phyloP scores from a whole-genome alignment of 441 rosid genomes.

The Biscutella laevigata region DNA sequence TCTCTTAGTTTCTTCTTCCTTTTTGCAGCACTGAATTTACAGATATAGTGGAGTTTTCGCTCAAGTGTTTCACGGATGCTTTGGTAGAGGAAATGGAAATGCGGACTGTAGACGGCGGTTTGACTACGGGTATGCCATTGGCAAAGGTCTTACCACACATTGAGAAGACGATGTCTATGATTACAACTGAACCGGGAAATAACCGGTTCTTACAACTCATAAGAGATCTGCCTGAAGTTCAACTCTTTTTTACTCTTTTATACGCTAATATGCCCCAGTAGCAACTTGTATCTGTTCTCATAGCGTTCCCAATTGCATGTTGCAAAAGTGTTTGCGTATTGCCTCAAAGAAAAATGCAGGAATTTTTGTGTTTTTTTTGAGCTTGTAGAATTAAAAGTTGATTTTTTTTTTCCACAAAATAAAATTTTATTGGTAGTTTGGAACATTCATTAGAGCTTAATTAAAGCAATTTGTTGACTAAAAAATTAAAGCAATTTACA shows the following conservation, averaged over 20 bases:
- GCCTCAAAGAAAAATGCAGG: not conserved
- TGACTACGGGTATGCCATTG: constrained; percentile 48
- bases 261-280: constrained; percentile 50
- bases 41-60: constrained; percentile 38
- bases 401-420: not conserved
- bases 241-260: constrained; percentile 71
- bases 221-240: constrained; percentile 48
- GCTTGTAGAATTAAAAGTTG: constrained; percentile 11
- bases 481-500: too few relatives aligned
- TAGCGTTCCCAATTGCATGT: not conserved
- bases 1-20: not conserved
- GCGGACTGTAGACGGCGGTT: constrained; percentile 21
- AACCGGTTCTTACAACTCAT: constrained; percentile 49
- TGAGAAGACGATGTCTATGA: constrained; percentile 40
- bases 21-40: constrained; percentile 55
- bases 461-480: constrained; percentile 13
- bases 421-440: not conserved
- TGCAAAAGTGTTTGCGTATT: constrained; percentile 2
- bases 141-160: constrained; percentile 73
- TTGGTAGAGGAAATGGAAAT: constrained; percentile 43
- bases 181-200: constrained; percentile 51
- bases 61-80: constrained; percentile 39
- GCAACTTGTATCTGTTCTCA: constrained; percentile 1
- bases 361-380: constrained; percentile 1
- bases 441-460: constrained; percentile 3